Base-by-base conservation (phyloP, 768 basidiomycete genomes). In the Holtermannia corniformis region DNA sequence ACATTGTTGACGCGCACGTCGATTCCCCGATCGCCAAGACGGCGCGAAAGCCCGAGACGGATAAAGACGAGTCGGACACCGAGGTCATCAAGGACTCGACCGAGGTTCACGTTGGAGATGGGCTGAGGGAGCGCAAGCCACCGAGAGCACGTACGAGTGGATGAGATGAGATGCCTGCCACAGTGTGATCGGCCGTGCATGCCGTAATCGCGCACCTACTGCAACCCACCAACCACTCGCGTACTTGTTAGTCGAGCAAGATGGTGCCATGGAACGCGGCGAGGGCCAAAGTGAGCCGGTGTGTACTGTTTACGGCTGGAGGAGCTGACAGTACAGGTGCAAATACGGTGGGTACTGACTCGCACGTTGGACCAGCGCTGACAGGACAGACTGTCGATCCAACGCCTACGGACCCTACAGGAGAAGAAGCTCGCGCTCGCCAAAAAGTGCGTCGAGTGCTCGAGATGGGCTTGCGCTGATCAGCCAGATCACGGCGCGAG, bases 371-470 rank as follows among this genome's bases (percentile, higher is more conserved):
- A 21, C 41, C 13, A 19, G 24, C n/a, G 13, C 13, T 23, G 16
- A 52, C 61, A 61, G 40, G 60, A 59, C 56, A 90, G 87, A 53
- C 78, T 92, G 27, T 86, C 87, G 0, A 85, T 90, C 20, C 87
- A 92, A 71, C 81, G 87, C 16, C 76, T 90, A 55, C 80, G 87
- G 51, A 91, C 83, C 19, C 75, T 74, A 5, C 67, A 70, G 41
- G 86, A 91, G 75, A 97, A 97, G 80, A 91, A 86, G 73, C 82
- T 84, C 60, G 89, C 91, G 0, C 81, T 95, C 19, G 82, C 83
- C 1, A 85, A 86, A 72, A 65, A 77, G 87, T 41, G 88, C 92
- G 57, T 91, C 46, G 88, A 88, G 3, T 77, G 16, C 16, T 37
- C 16, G 10, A 37, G 10, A 37, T 37, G 32, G 32, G 10, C 49